Percentiles rank a stretch among this genome's conserved stretches.
phyloP scores from a whole-genome alignment of 83 land plant species.

The Picea engelmannii region DNA sequence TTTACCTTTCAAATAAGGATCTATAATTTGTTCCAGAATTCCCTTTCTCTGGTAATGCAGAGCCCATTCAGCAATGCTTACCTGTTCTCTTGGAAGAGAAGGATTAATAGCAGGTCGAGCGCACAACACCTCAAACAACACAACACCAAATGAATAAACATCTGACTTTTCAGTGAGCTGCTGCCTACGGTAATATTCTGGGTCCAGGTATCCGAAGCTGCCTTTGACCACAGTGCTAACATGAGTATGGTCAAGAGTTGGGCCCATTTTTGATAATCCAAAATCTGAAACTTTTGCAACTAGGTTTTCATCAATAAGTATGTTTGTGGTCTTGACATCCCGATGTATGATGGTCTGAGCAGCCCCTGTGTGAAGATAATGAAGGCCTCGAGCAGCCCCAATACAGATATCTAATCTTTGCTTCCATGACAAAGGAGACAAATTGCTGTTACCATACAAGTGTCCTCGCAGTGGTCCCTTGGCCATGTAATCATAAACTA shows the following conservation, averaged over 20 bases:
- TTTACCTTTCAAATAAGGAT: conserved; percentile 60
- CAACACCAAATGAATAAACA: conserved; percentile 85
- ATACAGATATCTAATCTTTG: conserved; percentile 71
- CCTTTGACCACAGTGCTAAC: conserved; percentile 83
- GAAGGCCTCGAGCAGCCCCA: too few relatives aligned
- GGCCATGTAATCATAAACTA: conserved; percentile 80
- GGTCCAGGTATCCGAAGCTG: conserved; percentile 78
- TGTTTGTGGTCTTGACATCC: conserved; percentile 80
- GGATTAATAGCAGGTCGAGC: conserved; percentile 74
- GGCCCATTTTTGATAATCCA: conserved; percentile 69
- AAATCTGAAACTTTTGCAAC: conserved; percentile 76
- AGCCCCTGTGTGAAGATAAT: too few relatives aligned
- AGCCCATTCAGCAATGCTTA: conserved; percentile 75
- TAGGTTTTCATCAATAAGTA: conserved; percentile 69
- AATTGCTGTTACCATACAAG: conserved; percentile 46
- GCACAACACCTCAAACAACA: conserved; percentile 71
- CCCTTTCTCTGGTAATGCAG: conserved; percentile 48
- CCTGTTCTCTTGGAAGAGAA: conserved; percentile 68
- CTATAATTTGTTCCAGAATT: conserved; percentile 51
- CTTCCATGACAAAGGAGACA: conserved; percentile 53
- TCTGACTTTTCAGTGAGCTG: conserved; percentile 81
- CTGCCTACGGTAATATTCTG: conserved; percentile 66
- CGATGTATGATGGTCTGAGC: conserved; percentile 79
- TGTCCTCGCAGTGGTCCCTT: conserved; percentile 64
- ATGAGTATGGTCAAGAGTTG: conserved; percentile 46